A percentile compares a stretch with the other conserved stretches of the same genome.
phyloP scores from a whole-genome alignment of 345 rosid species.

The Eucalyptus dawsonii region DNA sequence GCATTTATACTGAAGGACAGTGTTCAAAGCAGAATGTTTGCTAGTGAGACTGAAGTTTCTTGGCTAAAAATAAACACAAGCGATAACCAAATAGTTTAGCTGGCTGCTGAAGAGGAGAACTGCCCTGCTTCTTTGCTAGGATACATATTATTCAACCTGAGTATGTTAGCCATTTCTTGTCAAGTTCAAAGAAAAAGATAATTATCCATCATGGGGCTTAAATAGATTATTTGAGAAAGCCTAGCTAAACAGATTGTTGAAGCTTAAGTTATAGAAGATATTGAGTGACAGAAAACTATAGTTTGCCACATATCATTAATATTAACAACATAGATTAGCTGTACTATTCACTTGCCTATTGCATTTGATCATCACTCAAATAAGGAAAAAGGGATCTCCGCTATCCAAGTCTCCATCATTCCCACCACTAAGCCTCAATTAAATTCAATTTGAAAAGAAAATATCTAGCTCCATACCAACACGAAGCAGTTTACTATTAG shows the following conservation, averaged over 20 bases:
- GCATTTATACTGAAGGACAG: background rate
- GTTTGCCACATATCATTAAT: background rate
- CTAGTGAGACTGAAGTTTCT: background rate
- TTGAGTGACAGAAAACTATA: background rate
- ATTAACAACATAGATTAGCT: background rate
- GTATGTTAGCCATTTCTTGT: background rate
- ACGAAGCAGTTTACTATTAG: background rate
- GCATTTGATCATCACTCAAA: background rate
- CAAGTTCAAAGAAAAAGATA: background rate
- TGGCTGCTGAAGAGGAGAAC: background rate
- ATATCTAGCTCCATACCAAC: background rate
- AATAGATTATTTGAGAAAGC: background rate
- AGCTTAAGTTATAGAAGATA: background rate
- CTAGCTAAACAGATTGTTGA: background rate
- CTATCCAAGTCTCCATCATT: background rate
- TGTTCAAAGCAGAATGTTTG: background rate
- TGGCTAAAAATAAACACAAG: background rate
- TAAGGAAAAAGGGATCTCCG: background rate
- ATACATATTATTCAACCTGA: background rate
- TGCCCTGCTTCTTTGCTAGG: background rate
- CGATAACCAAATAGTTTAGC: background rate
- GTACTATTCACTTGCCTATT: background rate
- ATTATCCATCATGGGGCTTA: background rate
- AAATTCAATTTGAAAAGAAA: background rate
- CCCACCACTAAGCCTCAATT: background rate